phyloP scores from a whole-genome alignment of 768 basidiomycete genomes.

The Cystofilobasidium bisporidii region DNA sequence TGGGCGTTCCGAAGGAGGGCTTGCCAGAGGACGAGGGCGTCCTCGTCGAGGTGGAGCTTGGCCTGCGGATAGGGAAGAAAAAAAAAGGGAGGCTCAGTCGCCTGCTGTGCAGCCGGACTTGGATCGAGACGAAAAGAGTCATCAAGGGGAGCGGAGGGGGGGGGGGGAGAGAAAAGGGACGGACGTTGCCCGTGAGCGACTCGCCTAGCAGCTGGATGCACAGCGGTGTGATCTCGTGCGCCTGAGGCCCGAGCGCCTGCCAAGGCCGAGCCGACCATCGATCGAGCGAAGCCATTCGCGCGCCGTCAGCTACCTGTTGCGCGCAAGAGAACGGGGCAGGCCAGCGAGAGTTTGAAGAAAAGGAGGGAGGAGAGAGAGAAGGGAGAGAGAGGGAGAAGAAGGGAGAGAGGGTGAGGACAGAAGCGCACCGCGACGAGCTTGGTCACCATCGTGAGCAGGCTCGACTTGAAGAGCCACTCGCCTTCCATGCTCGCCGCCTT shows the following conservation, averaged over 20 bases:
- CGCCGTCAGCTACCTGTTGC: too few species aligned
- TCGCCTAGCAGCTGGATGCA: conserved; percentile 13
- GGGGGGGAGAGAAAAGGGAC: neutral
- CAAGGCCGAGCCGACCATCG: neutral
- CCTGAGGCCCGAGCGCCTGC: conserved; percentile 14
- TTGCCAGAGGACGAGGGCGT: conserved; percentile 26
- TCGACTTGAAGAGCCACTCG: conserved; percentile 25
- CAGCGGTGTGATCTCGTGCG: conserved; percentile 12
- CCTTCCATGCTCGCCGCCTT: conserved; percentile 17
- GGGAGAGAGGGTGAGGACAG: too few species aligned
- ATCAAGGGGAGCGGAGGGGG: neutral
- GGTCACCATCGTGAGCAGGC: conserved; percentile 11
- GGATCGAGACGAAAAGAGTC: too few species aligned
- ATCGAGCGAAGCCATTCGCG: neutral
- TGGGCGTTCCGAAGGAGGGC: conserved; percentile 13
- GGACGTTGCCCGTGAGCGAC: neutral
- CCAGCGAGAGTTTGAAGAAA: too few species aligned
- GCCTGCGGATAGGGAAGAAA: neutral
- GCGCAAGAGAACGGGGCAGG: too few species aligned
- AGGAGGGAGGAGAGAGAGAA: too few species aligned
- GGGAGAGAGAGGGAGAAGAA: too few species aligned
- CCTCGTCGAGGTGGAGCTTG: conserved; percentile 22
- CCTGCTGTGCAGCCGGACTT: too few species aligned
- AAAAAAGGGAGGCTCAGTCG: neutral
- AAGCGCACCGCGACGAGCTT: conserved; percentile 26